Percentiles rank a stretch among this genome's conserved stretches.
These are phyloP conservation scores for Aspergillus aculeatus DNA, from an alignment of 2,329 filamentous ascomycete species.

Conservation along the genomic window DNA sequence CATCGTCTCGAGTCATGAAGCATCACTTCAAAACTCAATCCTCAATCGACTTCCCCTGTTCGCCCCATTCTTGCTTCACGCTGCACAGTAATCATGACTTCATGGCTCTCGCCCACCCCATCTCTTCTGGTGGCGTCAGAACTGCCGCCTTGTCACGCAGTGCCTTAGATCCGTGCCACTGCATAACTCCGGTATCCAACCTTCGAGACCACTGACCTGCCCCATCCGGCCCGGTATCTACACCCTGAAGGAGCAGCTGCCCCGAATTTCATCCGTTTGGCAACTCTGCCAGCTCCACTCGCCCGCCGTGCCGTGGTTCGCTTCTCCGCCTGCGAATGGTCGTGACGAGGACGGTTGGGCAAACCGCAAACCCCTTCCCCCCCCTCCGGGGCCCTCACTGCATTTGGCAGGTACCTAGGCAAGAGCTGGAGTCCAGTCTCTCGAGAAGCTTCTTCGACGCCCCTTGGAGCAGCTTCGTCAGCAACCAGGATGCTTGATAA, in stretches of 20 bases:
- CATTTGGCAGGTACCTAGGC: neutral
- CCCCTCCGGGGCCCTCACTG: neutral
- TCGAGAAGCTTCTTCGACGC: slow-evolving; percentile 1
- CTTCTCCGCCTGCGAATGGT: neutral
- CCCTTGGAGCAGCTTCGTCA: neutral
- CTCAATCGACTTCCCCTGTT: too few relatives aligned
- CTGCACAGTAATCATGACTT: neutral
- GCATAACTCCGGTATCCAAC: neutral
- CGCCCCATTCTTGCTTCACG: neutral
- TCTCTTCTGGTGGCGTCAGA: too few relatives aligned
- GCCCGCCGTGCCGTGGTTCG: neutral
- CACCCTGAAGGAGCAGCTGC: neutral
- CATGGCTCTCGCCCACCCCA: neutral
- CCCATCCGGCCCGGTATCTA: neutral
- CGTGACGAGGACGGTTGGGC: neutral
- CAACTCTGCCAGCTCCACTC: neutral
- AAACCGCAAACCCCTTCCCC: neutral
- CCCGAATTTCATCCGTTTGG: neutral
- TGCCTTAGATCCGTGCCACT: neutral
- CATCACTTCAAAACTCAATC: neutral
- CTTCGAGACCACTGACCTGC: neutral
- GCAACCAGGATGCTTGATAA: neutral
- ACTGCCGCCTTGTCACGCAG: too few relatives aligned
- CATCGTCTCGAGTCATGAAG: neutral
- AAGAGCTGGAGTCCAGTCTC: neutral